A percentile compares a stretch with the other conserved stretches of the same genome.
These are phyloP conservation scores for Madurella mycetomatis DNA, from an alignment of 2,329 filamentous ascomycete species.

Conservation along the genomic window DNA sequence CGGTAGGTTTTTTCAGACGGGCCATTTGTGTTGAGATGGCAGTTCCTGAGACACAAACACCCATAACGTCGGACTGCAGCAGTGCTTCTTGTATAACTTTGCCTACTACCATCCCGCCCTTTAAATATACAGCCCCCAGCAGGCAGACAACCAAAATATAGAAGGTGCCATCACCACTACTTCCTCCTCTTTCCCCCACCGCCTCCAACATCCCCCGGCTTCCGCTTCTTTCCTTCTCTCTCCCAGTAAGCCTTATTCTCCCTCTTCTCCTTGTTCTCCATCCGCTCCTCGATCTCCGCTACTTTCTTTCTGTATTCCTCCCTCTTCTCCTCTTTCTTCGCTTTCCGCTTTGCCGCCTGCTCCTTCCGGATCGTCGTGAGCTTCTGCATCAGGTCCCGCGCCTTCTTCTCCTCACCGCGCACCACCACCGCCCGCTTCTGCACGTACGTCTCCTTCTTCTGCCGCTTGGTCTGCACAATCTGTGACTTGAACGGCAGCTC, in stretches of 20 bases:
- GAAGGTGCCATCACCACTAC: conserved; percentile 14
- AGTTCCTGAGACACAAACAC: too few relatives aligned
- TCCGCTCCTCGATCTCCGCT: conserved; percentile 77
- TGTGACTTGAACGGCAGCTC: conserved; percentile 90
- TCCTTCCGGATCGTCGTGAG: conserved; percentile 87
- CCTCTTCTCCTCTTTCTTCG: conserved; percentile 84
- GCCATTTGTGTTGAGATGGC: too few relatives aligned
- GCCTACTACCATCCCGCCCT: neutral
- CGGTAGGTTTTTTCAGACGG: too few relatives aligned
- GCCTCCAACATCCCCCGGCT: conserved; percentile 37
- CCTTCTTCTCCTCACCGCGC: conserved; percentile 81
- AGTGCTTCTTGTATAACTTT: too few relatives aligned
- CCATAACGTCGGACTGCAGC: too few relatives aligned
- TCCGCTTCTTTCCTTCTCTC: conserved; percentile 73
- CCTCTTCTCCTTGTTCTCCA: conserved; percentile 77
- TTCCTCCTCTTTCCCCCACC: conserved; percentile 39
- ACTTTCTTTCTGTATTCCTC: conserved; percentile 79
- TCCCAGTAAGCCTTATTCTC: conserved; percentile 93
- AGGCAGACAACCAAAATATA: neutral
- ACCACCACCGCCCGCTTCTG: conserved; percentile 92
- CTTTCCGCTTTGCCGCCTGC: conserved; percentile 75
- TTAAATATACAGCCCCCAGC: neutral
- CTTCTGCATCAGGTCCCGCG: conserved; percentile 86
- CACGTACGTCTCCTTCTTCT: conserved; percentile 79
- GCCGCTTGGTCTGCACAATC: conserved; percentile 74